A percentile compares a stretch with the other conserved stretches of the same genome.
Evolutionary conservation across 202 grass and related monocot species (phyloP).

Genomic region (Sporobolus alterniflorus): DNA sequence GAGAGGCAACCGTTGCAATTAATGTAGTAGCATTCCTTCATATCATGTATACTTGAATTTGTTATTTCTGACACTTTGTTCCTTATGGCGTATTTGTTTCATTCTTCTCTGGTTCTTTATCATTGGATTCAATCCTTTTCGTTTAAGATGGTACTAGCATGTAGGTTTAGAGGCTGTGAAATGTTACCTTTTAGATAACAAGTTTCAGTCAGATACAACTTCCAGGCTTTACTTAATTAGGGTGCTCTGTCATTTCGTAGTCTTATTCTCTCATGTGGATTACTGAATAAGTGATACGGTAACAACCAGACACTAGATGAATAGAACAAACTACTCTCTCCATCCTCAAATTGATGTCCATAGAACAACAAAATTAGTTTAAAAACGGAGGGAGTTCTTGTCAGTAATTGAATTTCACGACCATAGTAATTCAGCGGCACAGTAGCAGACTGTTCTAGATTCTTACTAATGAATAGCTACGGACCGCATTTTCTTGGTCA

Average conservation of each 20-base stretch:
- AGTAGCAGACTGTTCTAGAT: slow-evolving; percentile 34
- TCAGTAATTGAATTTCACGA: not conserved
- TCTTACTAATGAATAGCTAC: not conserved
- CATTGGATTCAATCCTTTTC: not conserved
- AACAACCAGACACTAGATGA: not conserved
- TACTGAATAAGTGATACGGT: not conserved
- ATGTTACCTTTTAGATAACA: not conserved
- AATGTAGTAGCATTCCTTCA: slow-evolving; percentile 18
- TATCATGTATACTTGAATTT: slow-evolving; percentile 28
- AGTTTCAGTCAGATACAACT: not conserved
- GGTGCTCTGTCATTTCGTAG: not conserved
- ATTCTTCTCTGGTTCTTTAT: not conserved
- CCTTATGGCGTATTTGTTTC: not conserved
- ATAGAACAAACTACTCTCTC: no score
- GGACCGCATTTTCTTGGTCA: slow-evolving; percentile 15
- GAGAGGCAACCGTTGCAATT: slow-evolving; percentile 10
- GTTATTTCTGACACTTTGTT: not conserved
- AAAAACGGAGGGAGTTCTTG: no score
- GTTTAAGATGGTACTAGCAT: not conserved
- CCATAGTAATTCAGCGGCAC: not conserved
- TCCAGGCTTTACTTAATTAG: not conserved
- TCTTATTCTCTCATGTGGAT: not conserved
- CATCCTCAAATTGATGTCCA: no score
- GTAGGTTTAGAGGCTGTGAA: not conserved
- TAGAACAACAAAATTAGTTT: no score